Conservation (phyloP, 805 yeast genomes). For the Lachancea mirantina region DNA sequence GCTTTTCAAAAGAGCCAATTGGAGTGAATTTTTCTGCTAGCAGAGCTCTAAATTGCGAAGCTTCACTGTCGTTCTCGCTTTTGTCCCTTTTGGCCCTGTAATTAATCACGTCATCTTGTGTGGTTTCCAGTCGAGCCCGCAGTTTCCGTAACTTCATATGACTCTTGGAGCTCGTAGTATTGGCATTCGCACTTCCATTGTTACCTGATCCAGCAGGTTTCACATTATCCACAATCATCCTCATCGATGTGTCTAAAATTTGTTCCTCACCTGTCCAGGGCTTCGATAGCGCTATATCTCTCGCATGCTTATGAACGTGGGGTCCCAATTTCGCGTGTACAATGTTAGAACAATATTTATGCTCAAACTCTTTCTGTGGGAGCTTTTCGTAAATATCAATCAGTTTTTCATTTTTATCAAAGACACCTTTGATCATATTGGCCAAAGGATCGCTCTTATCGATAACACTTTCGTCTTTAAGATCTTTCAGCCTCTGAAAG, state of each 20-base stretch:
- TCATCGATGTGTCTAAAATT: slow-evolving; percentile 37
- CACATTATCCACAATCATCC: slow-evolving; percentile 51
- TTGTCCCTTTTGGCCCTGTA: slow-evolving; percentile 39
- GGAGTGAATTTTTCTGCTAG: slow-evolving; percentile 55
- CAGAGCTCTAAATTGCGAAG: slow-evolving; percentile 43
- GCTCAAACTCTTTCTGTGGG: slow-evolving; percentile 32
- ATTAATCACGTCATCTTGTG: slow-evolving; percentile 60
- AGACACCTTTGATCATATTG: slow-evolving; percentile 15
- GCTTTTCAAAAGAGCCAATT: slow-evolving; percentile 34
- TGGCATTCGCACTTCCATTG: neutral
- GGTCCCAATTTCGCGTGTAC: slow-evolving; percentile 38
- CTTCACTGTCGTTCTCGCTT: slow-evolving; percentile 32
- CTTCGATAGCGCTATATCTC: slow-evolving; percentile 41
- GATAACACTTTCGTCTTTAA: slow-evolving; percentile 20
- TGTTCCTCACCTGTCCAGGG: slow-evolving; percentile 59
- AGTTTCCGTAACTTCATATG: slow-evolving; percentile 20
- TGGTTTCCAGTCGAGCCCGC: slow-evolving; percentile 42
- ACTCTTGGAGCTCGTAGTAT: slow-evolving; percentile 14
- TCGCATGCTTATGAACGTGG: slow-evolving; percentile 37
- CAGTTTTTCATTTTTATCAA: slow-evolving; percentile 21
- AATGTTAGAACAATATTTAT: slow-evolving; percentile 35
- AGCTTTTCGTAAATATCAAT: slow-evolving; percentile 25
- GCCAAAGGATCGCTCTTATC: slow-evolving; percentile 23
- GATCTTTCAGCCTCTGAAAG: slow-evolving; percentile 23
- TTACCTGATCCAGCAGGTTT: slow-evolving; percentile 31